Base-by-base conservation (phyloP, 2,329 filamentous ascomycete genomes). In the Canariomyces notabilis region DNA sequence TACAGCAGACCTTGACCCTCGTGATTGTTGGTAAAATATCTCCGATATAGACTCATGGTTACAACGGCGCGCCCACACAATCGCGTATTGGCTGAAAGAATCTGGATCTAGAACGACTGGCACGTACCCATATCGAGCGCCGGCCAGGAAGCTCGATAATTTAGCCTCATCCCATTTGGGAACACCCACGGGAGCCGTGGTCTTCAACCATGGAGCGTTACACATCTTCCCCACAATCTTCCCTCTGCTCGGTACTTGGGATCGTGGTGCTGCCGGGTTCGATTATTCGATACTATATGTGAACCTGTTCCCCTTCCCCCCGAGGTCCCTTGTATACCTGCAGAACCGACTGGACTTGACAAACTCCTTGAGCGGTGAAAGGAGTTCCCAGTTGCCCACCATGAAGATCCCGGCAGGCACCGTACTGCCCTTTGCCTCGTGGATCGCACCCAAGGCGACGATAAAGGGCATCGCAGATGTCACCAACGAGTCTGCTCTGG, bases 321-420 rank as follows among this genome's bases (percentile, higher is more conserved):
- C 26, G 26, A 20, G 26, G 16, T 22, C 11, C 18, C 26, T 18
- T 18, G 33, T 22, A 11, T 15, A 11, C 14, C 6, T 19, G 15
- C 31, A 37, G 32, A 32, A 46, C 3, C 21, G 14, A 6, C 19
- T 20, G 18, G 35, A n/a, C n/a, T n/a, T n/a, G n/a, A n/a, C n/a
- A n/a, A n/a, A n/a, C n/a, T n/a, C n/a, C n/a, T 2, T 20, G 26
- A 26, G 18, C 18, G 6, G 5, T 21, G 26, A n/a, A 20, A 14
- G 8, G n/a, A 16, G n/a, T n/a, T n/a, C n/a, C 31, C 15, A 12
- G 21, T 26, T 18, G 7, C 33, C 34, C 31, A 29, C 32, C 37
- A 56, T 55, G 54, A 57, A 53, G 43, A 29, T 55, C 32, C 47
- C 52, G 5, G 33, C 50, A 0, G 35, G 47, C 12, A 31, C 45